phyloP scores from a whole-genome alignment of 768 basidiomycete genomes.

The Phylloporus rhodoxanthus region DNA sequence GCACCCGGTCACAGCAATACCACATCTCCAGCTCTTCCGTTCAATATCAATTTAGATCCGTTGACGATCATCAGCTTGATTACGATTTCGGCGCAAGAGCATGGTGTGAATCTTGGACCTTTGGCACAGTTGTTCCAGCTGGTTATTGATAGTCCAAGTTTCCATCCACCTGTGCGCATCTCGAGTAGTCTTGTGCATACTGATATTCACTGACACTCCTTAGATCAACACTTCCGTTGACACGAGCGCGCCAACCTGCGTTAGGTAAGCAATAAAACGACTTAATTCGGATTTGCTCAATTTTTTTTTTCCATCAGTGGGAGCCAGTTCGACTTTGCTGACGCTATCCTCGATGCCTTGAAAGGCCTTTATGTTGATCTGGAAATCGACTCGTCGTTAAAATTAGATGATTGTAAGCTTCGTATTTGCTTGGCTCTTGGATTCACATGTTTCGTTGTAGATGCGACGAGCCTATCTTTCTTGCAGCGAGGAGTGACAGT shows the following conservation, averaged over 20 bases:
- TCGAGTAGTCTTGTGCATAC: neutral
- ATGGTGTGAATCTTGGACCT: constrained; percentile 57
- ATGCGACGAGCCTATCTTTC: constrained; percentile 52
- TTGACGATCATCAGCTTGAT: constrained; percentile 56
- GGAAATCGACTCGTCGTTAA: constrained; percentile 45
- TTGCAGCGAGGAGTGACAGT: constrained; percentile 51
- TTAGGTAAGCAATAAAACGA: constrained; percentile 37
- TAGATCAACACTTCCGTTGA: constrained; percentile 55
- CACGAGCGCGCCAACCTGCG: constrained; percentile 47
- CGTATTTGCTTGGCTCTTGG: neutral
- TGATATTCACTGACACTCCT: neutral
- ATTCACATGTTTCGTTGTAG: constrained; percentile 30
- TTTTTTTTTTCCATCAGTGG: constrained; percentile 42
- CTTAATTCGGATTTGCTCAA: constrained; percentile 1
- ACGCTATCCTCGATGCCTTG: constrained; percentile 59
- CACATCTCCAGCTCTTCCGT: constrained; percentile 51
- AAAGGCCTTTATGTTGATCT: constrained; percentile 56
- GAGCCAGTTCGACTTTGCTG: constrained; percentile 54
- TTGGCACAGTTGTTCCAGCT: constrained; percentile 50
- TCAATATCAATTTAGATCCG: constrained; percentile 62
- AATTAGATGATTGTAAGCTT: constrained; percentile 60
- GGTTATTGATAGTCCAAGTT: constrained; percentile 44
- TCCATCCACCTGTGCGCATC: constrained; percentile 43
- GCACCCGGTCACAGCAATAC: constrained; percentile 54
- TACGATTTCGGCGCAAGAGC: constrained; percentile 42